Evolutionary conservation across 345 rosid genomes (phyloP), one percentile per base, ranked within the genome.

Genomic region (Ailanthus altissimus): DNA sequence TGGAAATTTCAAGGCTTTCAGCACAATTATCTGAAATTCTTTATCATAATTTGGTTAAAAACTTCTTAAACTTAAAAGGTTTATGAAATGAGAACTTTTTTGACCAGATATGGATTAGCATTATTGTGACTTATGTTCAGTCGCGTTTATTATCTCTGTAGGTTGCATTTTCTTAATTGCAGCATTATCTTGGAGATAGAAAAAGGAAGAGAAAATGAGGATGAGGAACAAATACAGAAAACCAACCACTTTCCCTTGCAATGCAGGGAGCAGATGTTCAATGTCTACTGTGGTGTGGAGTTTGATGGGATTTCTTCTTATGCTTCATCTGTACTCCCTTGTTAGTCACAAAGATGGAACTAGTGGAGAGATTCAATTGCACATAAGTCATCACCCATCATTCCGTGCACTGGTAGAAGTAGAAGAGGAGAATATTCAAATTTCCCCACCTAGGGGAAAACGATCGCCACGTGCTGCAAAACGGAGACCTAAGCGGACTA

Each of bases 381-480:
- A 61, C 51, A 64, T 46, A 46, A 79, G 81, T 72, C 89, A 82
- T 59, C 90, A 80, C 72, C 86, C 81, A 40, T 49, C 84, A 38
- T 74, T 88, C 54, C 93, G 79, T 42, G 93, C 92, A 74, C 96
- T 95, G 42, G 88, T 85, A 68, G 91, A 84, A 67, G 94, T 92
- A 60, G 97, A 95, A 79, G 89, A 93, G 81, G 98, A 93, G 81
- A 85, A 58, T 28, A 76, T 93, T 67, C 91, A 84, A 77, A 83
- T 95, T 65, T 97, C 97, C 4, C 98, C 97, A 62, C 96, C 92
- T 43, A 91, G 82, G 79, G 90, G 94, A 64, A 95, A 80, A 78
- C 91, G 94, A 65, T 89, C 99, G 56, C 94, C 95, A 43, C 98
- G 91, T 20, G 90, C 94, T 69, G 88, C 87, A 40, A 95, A 93